These are phyloP conservation scores for Sphagnum tenellum DNA, from an alignment of 225 moss, liverwort and hornwort genomes.

Conservation along the genomic window DNA sequence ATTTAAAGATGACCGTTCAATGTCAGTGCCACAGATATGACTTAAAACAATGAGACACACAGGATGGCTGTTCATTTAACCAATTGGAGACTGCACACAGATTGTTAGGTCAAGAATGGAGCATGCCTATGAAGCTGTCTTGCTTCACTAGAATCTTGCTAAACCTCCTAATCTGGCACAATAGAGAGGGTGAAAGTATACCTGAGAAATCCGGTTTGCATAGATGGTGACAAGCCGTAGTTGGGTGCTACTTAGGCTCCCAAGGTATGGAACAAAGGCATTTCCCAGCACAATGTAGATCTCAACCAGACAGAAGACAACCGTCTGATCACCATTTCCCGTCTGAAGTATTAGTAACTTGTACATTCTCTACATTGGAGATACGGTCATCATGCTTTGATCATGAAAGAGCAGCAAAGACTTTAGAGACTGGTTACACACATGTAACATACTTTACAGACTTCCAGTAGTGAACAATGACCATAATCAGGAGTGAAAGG, in stretches of 20 bases:
- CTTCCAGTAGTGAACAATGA: too few species aligned
- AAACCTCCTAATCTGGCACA: neutral
- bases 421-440: too few species aligned
- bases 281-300: conserved; percentile 91
- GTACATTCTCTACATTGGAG: too few species aligned
- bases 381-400: too few species aligned
- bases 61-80: too few species aligned
- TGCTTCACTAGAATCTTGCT: neutral
- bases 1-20: neutral
- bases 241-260: conserved; percentile 91
- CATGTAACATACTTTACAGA: neutral
- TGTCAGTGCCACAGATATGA: neutral
- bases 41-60: neutral
- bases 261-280: conserved; percentile 93
- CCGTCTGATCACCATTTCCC: conserved; percentile 36
- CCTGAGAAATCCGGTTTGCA: conserved; percentile 90
- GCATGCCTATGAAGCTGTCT: too few species aligned
- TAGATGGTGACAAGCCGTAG: conserved; percentile 91
- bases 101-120: too few species aligned
- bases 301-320: conserved; percentile 97
- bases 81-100: too few species aligned
- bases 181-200: conserved; percentile 6
- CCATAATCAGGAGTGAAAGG: too few species aligned
- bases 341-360: neutral
- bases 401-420: too few species aligned